Percentiles rank a stretch among this genome's conserved stretches.
These are phyloP conservation scores for Colletotrichum costaricense DNA, from an alignment of 2,329 filamentous ascomycete genomes.

Conservation along the genomic window DNA sequence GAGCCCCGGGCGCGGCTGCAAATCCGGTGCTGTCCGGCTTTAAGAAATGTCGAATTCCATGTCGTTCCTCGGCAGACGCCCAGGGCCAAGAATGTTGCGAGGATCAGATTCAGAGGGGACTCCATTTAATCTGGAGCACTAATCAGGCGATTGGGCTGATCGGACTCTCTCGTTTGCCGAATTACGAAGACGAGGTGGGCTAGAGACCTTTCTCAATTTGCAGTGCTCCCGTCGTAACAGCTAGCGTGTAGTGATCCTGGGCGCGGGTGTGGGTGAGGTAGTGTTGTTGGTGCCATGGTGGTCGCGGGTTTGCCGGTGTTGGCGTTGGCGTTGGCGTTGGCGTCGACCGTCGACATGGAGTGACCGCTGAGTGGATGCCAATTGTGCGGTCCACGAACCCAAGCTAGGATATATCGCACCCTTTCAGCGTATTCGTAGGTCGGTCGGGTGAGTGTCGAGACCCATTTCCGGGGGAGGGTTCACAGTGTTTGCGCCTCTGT, in stretches of 20 bases:
- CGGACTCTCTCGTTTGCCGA: conserved; percentile 33
- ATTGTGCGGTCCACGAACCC: neutral
- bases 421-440: neutral
- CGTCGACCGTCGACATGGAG: conserved; percentile 9
- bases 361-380: conserved; percentile 2
- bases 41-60: conserved; percentile 23
- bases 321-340: conserved; percentile 7
- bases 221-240: conserved; percentile 7
- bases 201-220: conserved; percentile 1
- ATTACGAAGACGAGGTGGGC: conserved; percentile 31
- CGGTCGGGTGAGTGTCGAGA: conserved; percentile 12
- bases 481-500: conserved; percentile 1
- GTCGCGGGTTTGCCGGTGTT: neutral
- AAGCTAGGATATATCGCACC: neutral
- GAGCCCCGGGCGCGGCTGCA: conserved; percentile 26
- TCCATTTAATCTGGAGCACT: conserved; percentile 27
- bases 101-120: conserved; percentile 22
- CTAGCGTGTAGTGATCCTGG: neutral
- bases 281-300: neutral
- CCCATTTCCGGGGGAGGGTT: neutral
- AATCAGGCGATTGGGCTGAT: conserved; percentile 32
- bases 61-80: conserved; percentile 5
- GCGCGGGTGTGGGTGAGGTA: neutral
- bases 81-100: conserved; percentile 11
- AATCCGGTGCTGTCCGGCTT: conserved; percentile 33